Evolutionary conservation across 352 stramenopile species (phyloP), one percentile per base, ranked within the genome.

Genomic region (Elongisporangium anandrum): DNA sequence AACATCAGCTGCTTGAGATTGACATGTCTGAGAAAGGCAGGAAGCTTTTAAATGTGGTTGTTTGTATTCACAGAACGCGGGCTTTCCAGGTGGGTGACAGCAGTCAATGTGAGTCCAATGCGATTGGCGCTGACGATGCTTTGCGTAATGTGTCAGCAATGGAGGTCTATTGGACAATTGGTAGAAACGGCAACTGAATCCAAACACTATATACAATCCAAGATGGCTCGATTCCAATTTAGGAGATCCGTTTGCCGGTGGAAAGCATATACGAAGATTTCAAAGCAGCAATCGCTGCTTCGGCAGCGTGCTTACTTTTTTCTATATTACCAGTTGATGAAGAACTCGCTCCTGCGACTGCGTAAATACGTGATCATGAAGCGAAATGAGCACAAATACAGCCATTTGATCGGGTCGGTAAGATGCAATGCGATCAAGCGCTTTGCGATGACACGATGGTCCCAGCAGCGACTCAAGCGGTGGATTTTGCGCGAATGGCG

Each of bases 301-400:
- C 50, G 62, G 15, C 68, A 70, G 16, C 68, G 61, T 13, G 60
- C 68, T 12, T 69, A 70, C 19, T 75, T 72, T 34, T 72, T 75
- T 26, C 61, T 75, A 16, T 75, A 75, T 17, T 75, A 72, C 16
- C 70, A 61, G 50, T 26, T 75, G 17, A 50, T 72, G 10, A 75
- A 75, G 39, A 41, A 55, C 1, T 72, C 68, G 1, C 24, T 75
- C 20, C 57, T 15, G 10, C 54, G 54, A 22, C 60, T 75, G 20
- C 19, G 50, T 20, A 54, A 45, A 47, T 50, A 72, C 57, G 20
- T 57, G 2, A 20, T 56, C 7, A 5, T 65, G 22, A 67, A 67
- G 24, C 62, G 57, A 24, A 41, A 55, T 60, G 54, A 75, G 8
- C 48, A 21, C 10, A n/a, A 41, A 23, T 17, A 23, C 49, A 17